A percentile compares a stretch with the other conserved stretches of the same genome.
Conservation (phyloP, 106 monocot genomes). For the Allium sativum region DNA sequence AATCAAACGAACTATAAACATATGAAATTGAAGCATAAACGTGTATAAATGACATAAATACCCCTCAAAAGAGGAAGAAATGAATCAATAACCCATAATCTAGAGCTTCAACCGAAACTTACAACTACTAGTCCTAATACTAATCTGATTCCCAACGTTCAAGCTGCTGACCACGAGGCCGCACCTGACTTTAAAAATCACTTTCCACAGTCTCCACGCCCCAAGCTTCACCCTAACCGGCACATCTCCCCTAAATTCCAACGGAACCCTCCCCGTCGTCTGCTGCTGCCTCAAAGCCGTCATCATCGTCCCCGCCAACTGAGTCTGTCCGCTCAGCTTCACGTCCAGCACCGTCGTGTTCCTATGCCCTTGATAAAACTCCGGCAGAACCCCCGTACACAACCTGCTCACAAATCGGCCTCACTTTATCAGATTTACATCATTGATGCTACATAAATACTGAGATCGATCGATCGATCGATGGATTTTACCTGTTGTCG, state of each 20-base stretch:
- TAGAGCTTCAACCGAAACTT: slow-evolving; percentile 47
- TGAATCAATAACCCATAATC: neutral
- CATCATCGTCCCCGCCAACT: slow-evolving; percentile 19
- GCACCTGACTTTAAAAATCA: slow-evolving; percentile 53
- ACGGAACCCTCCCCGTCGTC: slow-evolving; percentile 50
- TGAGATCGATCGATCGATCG: too few species aligned
- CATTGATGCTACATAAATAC: too few species aligned
- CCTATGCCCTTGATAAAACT: slow-evolving; percentile 90
- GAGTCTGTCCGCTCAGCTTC: slow-evolving; percentile 34
- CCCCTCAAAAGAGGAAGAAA: neutral
- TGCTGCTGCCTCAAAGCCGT: slow-evolving; percentile 35
- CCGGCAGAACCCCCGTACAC: slow-evolving; percentile 58
- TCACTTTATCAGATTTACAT: too few species aligned
- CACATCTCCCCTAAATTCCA: slow-evolving; percentile 46
- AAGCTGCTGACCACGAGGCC: slow-evolving; percentile 39
- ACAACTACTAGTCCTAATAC: slow-evolving; percentile 44
- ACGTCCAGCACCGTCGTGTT: slow-evolving; percentile 53
- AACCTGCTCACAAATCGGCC: slow-evolving; percentile 10
- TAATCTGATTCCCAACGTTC: slow-evolving; percentile 20
- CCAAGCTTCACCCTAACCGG: slow-evolving; percentile 85
- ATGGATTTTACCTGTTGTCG: neutral
- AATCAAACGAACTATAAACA: too few species aligned
- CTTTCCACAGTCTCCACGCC: slow-evolving; percentile 50
- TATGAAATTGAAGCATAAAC: too few species aligned
- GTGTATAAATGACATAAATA: too few species aligned